These are phyloP conservation scores for Russula virescens DNA, from an alignment of 768 basidiomycete species.

Conservation along the genomic window DNA sequence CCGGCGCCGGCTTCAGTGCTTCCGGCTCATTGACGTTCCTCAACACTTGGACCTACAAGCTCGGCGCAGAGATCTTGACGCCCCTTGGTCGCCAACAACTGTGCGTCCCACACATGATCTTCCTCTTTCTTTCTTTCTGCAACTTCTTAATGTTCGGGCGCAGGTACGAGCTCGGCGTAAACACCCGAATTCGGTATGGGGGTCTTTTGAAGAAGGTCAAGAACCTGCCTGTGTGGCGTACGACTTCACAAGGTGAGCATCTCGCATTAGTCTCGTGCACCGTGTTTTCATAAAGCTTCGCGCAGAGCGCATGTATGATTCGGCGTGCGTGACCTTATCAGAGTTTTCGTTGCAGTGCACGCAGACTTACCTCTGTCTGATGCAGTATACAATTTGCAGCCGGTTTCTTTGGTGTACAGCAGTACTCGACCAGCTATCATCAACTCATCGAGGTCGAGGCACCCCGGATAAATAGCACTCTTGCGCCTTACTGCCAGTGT, in stretches of 20 bases:
- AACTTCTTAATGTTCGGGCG: not conserved
- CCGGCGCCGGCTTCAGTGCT: too few relatives aligned
- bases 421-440: conserved; percentile 38
- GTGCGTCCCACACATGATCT: conserved; percentile 8
- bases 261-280: not conserved
- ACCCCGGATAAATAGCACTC: conserved; percentile 42
- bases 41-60: too few relatives aligned
- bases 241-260: conserved; percentile 36
- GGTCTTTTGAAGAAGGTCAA: conserved; percentile 38
- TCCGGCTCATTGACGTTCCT: too few relatives aligned
- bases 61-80: conserved; percentile 43
- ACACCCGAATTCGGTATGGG: conserved; percentile 44
- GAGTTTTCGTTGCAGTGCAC: not conserved
- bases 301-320: conserved; percentile 33
- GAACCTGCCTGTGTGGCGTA: conserved; percentile 46
- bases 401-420: conserved; percentile 44
- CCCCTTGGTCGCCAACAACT: conserved; percentile 44
- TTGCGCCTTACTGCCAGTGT: conserved; percentile 38
- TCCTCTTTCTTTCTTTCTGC: not conserved
- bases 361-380: conserved; percentile 3
- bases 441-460: conserved; percentile 44
- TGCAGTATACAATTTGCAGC: conserved; percentile 43
- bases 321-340: conserved; percentile 28
- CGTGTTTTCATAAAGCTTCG: not conserved
- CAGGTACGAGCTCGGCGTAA: conserved; percentile 40